Percentiles rank a stretch among this genome's conserved stretches.
These are phyloP conservation scores for Physcia stellaris DNA, from an alignment of 495 filamentous ascomycete species.

Conservation along the genomic window DNA sequence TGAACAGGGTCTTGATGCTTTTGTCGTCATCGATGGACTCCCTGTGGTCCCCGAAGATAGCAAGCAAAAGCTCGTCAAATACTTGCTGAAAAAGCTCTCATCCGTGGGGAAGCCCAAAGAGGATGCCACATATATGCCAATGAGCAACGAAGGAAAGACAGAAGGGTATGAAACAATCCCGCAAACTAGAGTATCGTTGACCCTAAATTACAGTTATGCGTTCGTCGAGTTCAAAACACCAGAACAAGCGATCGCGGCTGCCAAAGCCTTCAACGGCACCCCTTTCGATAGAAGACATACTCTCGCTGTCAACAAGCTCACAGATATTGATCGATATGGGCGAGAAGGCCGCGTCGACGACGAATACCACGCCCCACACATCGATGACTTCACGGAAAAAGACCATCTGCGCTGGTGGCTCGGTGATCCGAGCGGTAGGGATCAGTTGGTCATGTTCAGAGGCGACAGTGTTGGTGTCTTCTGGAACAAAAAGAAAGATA, in stretches of 20 bases:
- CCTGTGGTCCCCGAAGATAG: constrained; percentile 72
- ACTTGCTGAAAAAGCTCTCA: constrained; percentile 81
- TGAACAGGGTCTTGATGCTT: constrained; percentile 89
- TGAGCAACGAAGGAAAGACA: constrained; percentile 67
- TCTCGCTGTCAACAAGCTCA: constrained; percentile 90
- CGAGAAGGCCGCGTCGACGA: constrained; percentile 87
- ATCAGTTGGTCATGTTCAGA: constrained; percentile 88
- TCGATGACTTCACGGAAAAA: constrained; percentile 74
- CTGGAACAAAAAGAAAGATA: constrained; percentile 94
- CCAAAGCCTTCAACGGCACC: constrained; percentile 68
- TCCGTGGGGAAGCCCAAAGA: constrained; percentile 71
- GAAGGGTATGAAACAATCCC: constrained; percentile 49
- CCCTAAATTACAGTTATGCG: constrained; percentile 49
- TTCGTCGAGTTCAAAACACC: constrained; percentile 95
- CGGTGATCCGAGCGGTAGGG: constrained; percentile 69
- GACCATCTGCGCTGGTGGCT: constrained; percentile 93
- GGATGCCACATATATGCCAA: constrained; percentile 83
- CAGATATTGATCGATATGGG: constrained; percentile 92
- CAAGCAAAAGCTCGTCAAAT: constrained; percentile 84
- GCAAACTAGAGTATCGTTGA: not conserved
- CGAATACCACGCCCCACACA: constrained; percentile 62
- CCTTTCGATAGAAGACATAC: constrained; percentile 93
- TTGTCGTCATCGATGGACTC: constrained; percentile 88
- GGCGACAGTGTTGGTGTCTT: constrained; percentile 84
- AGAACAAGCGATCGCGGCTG: constrained; percentile 76